Base-by-base conservation (phyloP, 2,329 filamentous ascomycete species). In the Fonsecaea erecta region DNA sequence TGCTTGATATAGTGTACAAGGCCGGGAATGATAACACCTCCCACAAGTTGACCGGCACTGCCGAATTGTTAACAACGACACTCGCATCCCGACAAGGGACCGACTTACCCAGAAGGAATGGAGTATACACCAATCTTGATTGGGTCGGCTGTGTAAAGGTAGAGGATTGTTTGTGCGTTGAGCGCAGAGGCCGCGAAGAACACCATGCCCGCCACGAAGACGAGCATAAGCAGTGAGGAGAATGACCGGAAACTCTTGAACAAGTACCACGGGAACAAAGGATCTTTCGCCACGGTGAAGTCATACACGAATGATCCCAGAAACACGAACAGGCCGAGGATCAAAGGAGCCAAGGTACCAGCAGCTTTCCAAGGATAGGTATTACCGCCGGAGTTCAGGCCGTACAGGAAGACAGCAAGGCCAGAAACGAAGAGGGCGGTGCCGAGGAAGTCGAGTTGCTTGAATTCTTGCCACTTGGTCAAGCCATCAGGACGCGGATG, bases 391-490 rank as follows among this genome's bases (percentile, higher is more conserved):
- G 68, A 69, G 40, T 71, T 68, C 28, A 68, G 56, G 2, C 82
- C 84, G 46, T 80, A 79, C 73, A 85, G 80, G 71, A 86, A 82
- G 1, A 83, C 73, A 3, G 84, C 78, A 65, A 85, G 74, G 7
- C 84, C 84, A 32, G 74, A 70, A 54, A 84, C 81, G 26, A 77
- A 81, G 7, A 86, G 74, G 14, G 84, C 71, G 0, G 83, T 84
- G 32, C 84, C 84, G 21, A 85, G 68, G 55, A 79, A 82, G 64
- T 86, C 84, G 56, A 84, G 81, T 54, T 78, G 77, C 21, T 69
- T 71, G 21, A 86, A 64, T 11, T 85, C 74, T 34, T 80, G 75
- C 9, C 70, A 72, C 68, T 74, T 74, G 58, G 75, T 78, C 69
- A 81, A 73, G 60, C 78, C 80, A 68, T 80, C 79, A 58, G 79